Evolutionary conservation across 2,329 filamentous ascomycete genomes (phyloP), one percentile per base, ranked within the genome.

Genomic region (Calonectria pseudoreteaudii): DNA sequence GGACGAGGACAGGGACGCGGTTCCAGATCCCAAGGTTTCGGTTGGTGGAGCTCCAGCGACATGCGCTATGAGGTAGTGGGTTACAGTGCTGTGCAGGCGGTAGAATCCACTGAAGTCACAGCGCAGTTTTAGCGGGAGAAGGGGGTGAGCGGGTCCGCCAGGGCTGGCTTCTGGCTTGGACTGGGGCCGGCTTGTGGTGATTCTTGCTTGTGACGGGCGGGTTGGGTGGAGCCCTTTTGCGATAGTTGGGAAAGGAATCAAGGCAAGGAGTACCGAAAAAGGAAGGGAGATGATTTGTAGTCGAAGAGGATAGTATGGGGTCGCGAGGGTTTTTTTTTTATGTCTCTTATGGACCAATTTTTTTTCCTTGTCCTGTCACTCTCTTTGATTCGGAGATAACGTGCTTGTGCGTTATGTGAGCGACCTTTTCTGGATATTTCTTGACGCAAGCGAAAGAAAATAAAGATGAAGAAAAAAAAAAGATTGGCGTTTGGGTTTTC

Each of bases 41-140:
- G 58, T 64, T 68, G 70, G 70, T 72, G 70, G 70, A 68, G 60
- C 60, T 64, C 38, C 60, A 64, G 38, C 34, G 60, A 38, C 41
- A 64, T 64, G 60, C 60, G 60, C 60, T 64, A 64, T 47, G 60
- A 64, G 60, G 60, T 47, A 47, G 36, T 47, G 60, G 60, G 60
- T 47, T 47, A 44, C 60, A 64, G 60, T 47, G 60, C 60, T 64
- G 60, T 31, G 60, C 38, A 47, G 36, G 36, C 26, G 7, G 36
- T 64, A 47, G 60, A 64, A 64, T 47, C 60, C 60, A 64, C 60
- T 64, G 60, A 64, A 64, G 60, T 64, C 60, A 64, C 60, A 47
- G 60, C 60, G 60, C 38, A 64, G 60, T 38, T 60, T 60, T 60
- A 60, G 56, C 56, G 56, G 56, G 56, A 60, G 56, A 36, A 60